phyloP scores from a whole-genome alignment of 441 rosid genomes.

The Dalechampia spathulata region DNA sequence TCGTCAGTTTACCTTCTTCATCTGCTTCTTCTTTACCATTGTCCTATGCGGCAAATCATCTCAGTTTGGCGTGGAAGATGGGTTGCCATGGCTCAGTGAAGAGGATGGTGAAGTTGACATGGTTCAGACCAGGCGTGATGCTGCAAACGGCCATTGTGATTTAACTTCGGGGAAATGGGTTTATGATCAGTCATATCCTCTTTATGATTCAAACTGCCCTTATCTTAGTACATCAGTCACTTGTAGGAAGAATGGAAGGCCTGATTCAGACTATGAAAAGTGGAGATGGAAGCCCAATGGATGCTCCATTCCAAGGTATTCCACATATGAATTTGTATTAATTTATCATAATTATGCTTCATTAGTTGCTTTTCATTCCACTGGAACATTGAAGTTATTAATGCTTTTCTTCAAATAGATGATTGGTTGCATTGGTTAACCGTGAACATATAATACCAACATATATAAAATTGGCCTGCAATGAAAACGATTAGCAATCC shows the following conservation, averaged over 20 bases:
- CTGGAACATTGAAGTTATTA: too few species aligned
- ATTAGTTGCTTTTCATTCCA: too few species aligned
- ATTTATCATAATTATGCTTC: neutral
- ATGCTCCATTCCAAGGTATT: constrained; percentile 76
- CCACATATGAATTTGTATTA: neutral
- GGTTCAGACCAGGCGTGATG: constrained; percentile 38
- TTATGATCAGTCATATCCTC: constrained; percentile 65
- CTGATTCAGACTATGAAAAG: constrained; percentile 82
- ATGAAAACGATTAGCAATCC: too few species aligned
- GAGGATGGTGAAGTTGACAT: constrained; percentile 42
- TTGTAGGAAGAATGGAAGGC: constrained; percentile 83
- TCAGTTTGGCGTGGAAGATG: constrained; percentile 16
- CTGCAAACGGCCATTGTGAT: constrained; percentile 41
- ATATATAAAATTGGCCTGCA: too few species aligned
- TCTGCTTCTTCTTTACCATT: constrained; percentile 17
- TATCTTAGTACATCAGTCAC: constrained; percentile 67
- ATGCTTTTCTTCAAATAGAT: too few species aligned
- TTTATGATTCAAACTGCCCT: constrained; percentile 76
- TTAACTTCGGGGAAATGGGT: constrained; percentile 70
- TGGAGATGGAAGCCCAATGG: constrained; percentile 83
- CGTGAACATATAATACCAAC: too few species aligned
- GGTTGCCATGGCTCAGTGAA: constrained; percentile 41
- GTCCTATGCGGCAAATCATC: constrained; percentile 35
- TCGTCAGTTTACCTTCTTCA: neutral
- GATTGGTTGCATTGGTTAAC: too few species aligned